phyloP scores from a whole-genome alignment of 129 eudicot genomes.

The Artemisia tridentata region DNA sequence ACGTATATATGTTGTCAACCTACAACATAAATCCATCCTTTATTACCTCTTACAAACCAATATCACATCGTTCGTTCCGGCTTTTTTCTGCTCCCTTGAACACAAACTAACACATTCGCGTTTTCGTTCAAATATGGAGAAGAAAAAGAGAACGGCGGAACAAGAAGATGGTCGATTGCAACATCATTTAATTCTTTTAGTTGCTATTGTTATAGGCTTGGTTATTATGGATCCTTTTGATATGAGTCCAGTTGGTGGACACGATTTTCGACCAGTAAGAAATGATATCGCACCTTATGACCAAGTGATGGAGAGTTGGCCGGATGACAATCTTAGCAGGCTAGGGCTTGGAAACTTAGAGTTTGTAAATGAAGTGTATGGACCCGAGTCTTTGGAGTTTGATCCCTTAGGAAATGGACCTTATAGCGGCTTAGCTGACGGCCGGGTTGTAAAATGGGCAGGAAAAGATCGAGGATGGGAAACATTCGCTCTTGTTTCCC shows the following conservation, averaged over 20 bases:
- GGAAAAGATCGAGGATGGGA: conserved; percentile 73
- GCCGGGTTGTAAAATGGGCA: conserved; percentile 85
- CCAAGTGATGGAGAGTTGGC: conserved; percentile 85
- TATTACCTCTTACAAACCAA: conserved; percentile 22
- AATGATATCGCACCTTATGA: conserved; percentile 72
- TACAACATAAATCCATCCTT: conserved; percentile 30
- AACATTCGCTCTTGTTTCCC: conserved; percentile 80
- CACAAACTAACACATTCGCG: not conserved
- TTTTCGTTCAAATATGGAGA: conserved; percentile 41
- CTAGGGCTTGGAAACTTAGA: conserved; percentile 62
- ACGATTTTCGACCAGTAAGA: conserved; percentile 72
- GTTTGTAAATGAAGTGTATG: conserved; percentile 68
- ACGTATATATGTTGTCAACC: conserved; percentile 4
- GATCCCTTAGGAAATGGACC: conserved; percentile 76
- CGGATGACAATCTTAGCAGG: conserved; percentile 65
- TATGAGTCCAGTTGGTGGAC: conserved; percentile 76
- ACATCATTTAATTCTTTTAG: conserved; percentile 49
- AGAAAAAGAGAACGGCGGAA: conserved; percentile 30
- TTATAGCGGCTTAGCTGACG: conserved; percentile 86
- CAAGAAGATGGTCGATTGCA: conserved; percentile 48
- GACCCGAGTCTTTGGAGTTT: conserved; percentile 92
- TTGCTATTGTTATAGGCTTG: conserved; percentile 53
- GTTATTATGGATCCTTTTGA: conserved; percentile 77
- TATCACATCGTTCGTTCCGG: conserved; percentile 13
- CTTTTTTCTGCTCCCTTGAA: conserved; percentile 13